phyloP scores from a whole-genome alignment of 1,139 yeast species.

The Magnusiomyces suaveolens region DNA sequence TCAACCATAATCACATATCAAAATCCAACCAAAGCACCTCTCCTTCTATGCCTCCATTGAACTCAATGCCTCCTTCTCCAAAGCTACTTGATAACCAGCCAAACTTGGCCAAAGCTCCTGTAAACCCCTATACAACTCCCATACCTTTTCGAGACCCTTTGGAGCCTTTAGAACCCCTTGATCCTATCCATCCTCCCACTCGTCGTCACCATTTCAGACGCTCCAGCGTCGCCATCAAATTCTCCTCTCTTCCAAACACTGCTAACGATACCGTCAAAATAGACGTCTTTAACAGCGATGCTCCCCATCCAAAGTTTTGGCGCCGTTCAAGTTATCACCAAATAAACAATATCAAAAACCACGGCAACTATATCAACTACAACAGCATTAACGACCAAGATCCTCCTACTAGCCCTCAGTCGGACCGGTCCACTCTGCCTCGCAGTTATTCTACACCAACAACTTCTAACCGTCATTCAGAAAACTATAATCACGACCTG shows the following conservation, averaged over 20 bases:
- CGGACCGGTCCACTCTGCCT: no score
- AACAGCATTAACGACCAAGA: not conserved
- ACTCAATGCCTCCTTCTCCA: not conserved
- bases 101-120: no score
- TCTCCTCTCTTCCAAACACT: slow-evolving; percentile 18
- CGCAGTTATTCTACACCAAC: no score
- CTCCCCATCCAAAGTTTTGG: not conserved
- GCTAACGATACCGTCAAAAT: not conserved
- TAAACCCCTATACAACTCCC: not conserved
- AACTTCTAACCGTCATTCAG: not conserved
- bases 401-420: no score
- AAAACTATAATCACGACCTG: not conserved
- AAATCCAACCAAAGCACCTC: not conserved
- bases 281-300: not conserved
- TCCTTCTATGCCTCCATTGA: not conserved
- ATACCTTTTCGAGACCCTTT: not conserved
- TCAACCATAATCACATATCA: no score
- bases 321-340: not conserved
- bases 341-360: not conserved
- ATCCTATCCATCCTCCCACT: slow-evolving; percentile 14
- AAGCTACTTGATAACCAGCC: not conserved
- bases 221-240: slow-evolving; percentile 25
- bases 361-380: not conserved
- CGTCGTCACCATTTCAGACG: slow-evolving; percentile 23
- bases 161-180: not conserved